Percentiles rank a stretch among this genome's conserved stretches.
Conservation (phyloP, 345 rosid species). For the Camelina hispida region DNA sequence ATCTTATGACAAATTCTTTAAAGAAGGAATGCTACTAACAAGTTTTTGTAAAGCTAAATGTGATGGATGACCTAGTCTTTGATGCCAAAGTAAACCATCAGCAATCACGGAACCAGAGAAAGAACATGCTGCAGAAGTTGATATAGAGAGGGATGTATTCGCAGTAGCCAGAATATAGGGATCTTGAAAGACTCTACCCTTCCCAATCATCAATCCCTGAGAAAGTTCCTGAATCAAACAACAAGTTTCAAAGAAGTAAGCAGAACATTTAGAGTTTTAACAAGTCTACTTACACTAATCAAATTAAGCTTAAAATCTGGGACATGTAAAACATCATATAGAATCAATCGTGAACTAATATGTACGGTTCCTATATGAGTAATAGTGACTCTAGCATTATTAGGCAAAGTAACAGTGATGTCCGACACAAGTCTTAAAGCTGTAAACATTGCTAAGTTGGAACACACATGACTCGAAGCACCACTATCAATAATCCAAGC, state of each 20-base stretch:
- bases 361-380: no score
- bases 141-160: background rate
- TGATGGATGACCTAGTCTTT: background rate
- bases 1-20: background rate
- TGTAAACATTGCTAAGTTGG: no score
- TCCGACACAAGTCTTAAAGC: no score
- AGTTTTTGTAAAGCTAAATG: background rate
- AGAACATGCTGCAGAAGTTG: background rate
- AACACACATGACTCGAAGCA: no score
- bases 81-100: background rate
- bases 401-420: background rate
- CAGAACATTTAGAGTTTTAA: background rate
- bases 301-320: background rate
- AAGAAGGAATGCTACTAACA: background rate
- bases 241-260: background rate
- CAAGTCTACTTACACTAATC: background rate
- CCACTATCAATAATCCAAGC: no score
- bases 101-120: background rate
- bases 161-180: background rate
- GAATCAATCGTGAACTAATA: no score
- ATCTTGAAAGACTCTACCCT: background rate
- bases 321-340: background rate
- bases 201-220: background rate
- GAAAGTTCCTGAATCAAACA: no score
- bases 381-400: no score